Conservation (phyloP, 768 basidiomycete genomes). For the Pisolithus microcarpus region DNA sequence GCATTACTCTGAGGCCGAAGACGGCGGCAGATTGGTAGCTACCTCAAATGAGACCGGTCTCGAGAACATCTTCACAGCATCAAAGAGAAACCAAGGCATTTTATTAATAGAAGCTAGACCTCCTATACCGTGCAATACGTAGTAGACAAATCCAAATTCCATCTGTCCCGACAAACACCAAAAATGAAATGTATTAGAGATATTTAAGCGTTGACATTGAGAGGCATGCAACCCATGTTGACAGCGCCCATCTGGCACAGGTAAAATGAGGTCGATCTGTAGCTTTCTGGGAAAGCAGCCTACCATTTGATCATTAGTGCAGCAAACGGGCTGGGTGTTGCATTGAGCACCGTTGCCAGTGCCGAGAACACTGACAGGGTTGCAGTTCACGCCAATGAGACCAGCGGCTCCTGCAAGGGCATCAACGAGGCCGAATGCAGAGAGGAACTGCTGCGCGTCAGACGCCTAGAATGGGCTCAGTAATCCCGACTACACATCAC, state of each 20-base stretch:
- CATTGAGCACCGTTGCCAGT: neutral
- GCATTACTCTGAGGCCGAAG: too few species aligned
- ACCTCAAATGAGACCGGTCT: too few species aligned
- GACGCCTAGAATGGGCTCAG: neutral
- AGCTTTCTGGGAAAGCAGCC: slow-evolving; percentile 13
- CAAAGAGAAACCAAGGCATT: neutral
- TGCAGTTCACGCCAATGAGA: slow-evolving; percentile 30
- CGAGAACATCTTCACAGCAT: too few species aligned
- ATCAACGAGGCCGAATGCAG: neutral
- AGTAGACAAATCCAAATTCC: neutral
- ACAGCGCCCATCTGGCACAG: slow-evolving; percentile 27
- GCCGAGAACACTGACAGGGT: slow-evolving; percentile 25
- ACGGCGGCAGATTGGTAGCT: too few species aligned
- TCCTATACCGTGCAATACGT: neutral
- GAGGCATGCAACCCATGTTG: slow-evolving; percentile 31
- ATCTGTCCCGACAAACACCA: neutral
- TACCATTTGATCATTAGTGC: slow-evolving; percentile 36
- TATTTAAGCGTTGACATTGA: slow-evolving; percentile 20
- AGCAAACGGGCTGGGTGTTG: slow-evolving; percentile 37
- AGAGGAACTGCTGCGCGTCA: neutral
- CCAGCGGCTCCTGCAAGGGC: neutral
- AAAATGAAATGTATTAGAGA: neutral
- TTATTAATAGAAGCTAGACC: neutral
- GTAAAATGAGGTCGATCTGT: too few species aligned
- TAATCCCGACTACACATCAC: neutral